These are phyloP conservation scores for Marchantia paleacea DNA, from an alignment of 225 moss, liverwort and hornwort species.

Conservation along the genomic window DNA sequence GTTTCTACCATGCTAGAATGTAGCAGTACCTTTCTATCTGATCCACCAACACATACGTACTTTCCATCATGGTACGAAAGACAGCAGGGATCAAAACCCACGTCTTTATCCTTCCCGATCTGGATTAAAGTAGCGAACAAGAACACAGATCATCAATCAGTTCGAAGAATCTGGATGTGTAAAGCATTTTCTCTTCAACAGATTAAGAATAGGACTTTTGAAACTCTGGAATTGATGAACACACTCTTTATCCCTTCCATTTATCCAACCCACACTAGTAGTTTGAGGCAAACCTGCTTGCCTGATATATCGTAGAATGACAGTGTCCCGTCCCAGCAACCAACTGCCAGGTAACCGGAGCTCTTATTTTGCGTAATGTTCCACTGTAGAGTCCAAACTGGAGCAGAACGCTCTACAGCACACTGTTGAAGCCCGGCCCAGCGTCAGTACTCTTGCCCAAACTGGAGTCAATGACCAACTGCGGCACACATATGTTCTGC, in stretches of 20 bases:
- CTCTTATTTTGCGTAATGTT: conserved; percentile 64
- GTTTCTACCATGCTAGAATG: neutral
- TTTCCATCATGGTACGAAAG: conserved; percentile 82
- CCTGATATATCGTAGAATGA: conserved; percentile 97
- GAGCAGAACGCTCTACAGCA: conserved; percentile 58
- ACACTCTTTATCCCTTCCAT: neutral
- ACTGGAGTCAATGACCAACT: too few species aligned
- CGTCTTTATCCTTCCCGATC: conserved; percentile 76
- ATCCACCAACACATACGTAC: conserved; percentile 85
- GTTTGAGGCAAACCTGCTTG: conserved; percentile 96
- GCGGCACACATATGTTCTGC: too few species aligned
- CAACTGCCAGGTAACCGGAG: conserved; percentile 75
- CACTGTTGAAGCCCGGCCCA: conserved; percentile 33
- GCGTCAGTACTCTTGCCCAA: neutral
- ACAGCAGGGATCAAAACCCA: conserved; percentile 88
- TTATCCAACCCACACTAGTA: conserved; percentile 13
- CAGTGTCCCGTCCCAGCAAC: conserved; percentile 93
- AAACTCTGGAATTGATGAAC: neutral
- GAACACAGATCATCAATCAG: neutral
- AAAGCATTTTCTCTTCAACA: too few species aligned
- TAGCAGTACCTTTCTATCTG: conserved; percentile 67
- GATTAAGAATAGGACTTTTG: too few species aligned
- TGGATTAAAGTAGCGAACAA: conserved; percentile 17
- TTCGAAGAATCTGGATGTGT: neutral
- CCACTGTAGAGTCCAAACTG: conserved; percentile 97